Base-by-base conservation (phyloP, 2,329 filamentous ascomycete genomes). In the Chalaropsis thielavioides region DNA sequence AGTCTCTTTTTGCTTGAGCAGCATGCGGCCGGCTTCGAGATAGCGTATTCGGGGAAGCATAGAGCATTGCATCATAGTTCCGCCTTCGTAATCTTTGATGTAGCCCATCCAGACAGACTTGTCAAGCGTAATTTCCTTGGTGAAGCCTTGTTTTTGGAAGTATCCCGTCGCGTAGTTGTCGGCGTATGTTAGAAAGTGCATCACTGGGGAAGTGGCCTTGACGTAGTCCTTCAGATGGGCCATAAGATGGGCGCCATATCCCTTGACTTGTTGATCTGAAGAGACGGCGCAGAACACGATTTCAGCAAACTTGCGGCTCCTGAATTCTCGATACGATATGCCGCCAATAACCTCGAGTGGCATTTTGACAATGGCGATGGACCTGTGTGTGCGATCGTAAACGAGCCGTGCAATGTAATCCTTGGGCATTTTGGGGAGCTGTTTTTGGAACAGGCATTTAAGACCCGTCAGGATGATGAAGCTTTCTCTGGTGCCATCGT, bases 121-220 rank as follows among this genome's bases (percentile, higher is more conserved):
- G 67, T 94, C 89, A 0, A 99, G 83, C 0, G 92, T 96, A 69
- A 99, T 97, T 71, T 99, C 92, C 74, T 99, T 99, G 1, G 94
- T 97, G 72, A 99, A 99, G 0, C 94, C 94, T 74, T 99, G 94
- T 74, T 99, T 99, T 75, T 97, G 95, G 76, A 99, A 99, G 75
- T 97, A 99, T 11, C 94, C 94, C 69, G 96, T 99, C 46, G 94
- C 94, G 72, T 97, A 97, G 75, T 99, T 99, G 75, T 99, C 94
- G 69, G 94, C 94, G 72, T 99, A 99, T 0, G 94, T 99, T 1
- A 99, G 81, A 75, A 99, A 99, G 75, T 99, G 92, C 92, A 96
- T 97, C 60, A 99, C 92, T 69, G 92, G 87, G 64, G 90, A 95
- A 0, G 92, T 96, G 6, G 92, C 92, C 75, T 96, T 96, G 74